Evolutionary conservation across 129 eudicot species (phyloP).

Genomic region (Cynara cardunculus): DNA sequence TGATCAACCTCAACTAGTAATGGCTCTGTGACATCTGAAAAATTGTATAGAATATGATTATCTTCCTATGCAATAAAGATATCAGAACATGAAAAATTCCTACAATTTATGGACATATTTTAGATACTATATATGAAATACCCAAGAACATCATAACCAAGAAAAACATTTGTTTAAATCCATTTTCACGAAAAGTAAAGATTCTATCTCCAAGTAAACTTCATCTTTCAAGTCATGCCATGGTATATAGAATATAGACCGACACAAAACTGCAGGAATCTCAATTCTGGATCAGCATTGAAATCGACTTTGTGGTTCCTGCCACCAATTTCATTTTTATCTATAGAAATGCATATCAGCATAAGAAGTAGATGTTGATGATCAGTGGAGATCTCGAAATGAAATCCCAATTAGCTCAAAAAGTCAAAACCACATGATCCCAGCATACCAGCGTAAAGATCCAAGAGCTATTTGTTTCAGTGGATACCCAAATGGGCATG

Average conservation of each 20-base stretch:
- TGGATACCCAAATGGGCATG: not conserved
- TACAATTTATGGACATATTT: not conserved
- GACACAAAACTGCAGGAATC: no score
- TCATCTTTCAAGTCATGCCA: not conserved
- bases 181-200: not conserved
- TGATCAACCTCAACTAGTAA: conserved; percentile 79
- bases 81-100: not conserved
- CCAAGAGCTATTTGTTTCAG: no score
- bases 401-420: not conserved
- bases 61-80: not conserved
- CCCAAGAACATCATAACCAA: not conserved
- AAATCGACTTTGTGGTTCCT: no score
- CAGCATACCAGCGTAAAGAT: not conserved
- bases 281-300: no score
- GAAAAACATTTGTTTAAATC: not conserved
- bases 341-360: not conserved
- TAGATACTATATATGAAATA: not conserved
- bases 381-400: not conserved
- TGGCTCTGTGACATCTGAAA: conserved; percentile 83
- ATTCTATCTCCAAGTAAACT: not conserved
- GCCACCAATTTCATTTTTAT: no score
- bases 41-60: not conserved
- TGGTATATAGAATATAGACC: no score
- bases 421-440: not conserved
- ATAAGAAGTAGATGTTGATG: not conserved